Evolutionary conservation across 345 rosid genomes (phyloP).

Genomic region (Gossypium anomalum): DNA sequence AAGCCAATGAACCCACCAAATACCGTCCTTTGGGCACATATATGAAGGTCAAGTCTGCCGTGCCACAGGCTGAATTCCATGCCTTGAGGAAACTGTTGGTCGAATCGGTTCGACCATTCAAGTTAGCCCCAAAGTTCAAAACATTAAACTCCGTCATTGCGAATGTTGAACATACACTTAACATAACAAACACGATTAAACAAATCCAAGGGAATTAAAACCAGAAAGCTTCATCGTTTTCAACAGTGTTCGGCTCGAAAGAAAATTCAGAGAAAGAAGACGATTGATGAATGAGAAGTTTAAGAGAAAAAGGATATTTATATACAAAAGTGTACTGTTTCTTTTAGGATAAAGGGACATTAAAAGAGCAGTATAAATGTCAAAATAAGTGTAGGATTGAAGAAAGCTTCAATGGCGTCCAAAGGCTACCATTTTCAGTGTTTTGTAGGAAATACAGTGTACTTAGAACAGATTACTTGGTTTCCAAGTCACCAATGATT

Average conservation of each 20-base stretch:
- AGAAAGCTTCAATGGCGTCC: background rate
- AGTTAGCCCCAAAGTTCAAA: constrained; percentile 38
- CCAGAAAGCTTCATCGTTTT: background rate
- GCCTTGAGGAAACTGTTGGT: constrained; percentile 39
- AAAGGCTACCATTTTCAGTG: background rate
- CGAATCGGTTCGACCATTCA: constrained; percentile 36
- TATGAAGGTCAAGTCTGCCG: constrained; percentile 18
- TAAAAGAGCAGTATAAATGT: background rate
- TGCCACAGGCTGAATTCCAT: constrained; percentile 43
- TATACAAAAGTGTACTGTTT: background rate
- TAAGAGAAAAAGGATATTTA: background rate
- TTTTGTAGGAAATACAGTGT: background rate
- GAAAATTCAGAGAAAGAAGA: background rate
- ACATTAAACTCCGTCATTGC: constrained; percentile 36
- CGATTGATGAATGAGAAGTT: background rate
- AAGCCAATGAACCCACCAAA: constrained; percentile 31
- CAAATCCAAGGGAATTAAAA: too few species aligned
- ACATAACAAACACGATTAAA: background rate
- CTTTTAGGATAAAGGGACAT: background rate
- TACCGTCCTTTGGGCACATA: constrained; percentile 45
- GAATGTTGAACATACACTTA: constrained; percentile 9
- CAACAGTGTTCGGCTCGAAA: background rate
- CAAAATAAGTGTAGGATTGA: background rate
- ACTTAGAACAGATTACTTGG: background rate
- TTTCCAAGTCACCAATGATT: background rate